Conservation (phyloP, 225 moss, liverwort and hornwort genomes). For the Antitrichia curtipendula region DNA sequence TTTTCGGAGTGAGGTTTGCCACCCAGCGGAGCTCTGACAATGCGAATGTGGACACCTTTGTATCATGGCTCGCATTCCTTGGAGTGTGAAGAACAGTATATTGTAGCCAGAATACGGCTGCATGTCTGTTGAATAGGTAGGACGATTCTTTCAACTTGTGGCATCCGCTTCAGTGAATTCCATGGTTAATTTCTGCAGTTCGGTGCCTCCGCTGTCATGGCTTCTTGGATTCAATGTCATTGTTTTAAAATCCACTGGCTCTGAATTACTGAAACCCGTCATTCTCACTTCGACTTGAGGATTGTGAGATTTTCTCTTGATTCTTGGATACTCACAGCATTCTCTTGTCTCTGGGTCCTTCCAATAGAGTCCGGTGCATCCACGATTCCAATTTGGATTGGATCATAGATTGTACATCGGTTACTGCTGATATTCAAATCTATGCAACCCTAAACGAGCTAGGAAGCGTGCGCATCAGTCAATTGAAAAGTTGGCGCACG, state of each 20-base stretch:
- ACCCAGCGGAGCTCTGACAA: neutral
- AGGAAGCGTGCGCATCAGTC: neutral
- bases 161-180: conserved; percentile 3
- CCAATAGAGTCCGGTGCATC: neutral
- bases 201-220: neutral
- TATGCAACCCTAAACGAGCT: neutral
- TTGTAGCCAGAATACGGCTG: neutral
- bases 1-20: neutral
- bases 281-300: neutral
- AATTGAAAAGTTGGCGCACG: neutral
- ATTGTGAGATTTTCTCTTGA: neutral
- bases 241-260: neutral
- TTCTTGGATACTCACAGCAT: neutral
- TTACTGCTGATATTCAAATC: neutral
- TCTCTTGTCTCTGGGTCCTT: neutral
- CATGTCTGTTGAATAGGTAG: neutral
- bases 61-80: conserved; percentile 12
- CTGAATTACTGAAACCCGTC: neutral
- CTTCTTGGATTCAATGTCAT: neutral
- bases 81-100: neutral
- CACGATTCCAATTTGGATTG: neutral
- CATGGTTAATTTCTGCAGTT: neutral
- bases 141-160: conserved; percentile 1
- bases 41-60: neutral
- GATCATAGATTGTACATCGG: neutral